Base-by-base conservation (phyloP, 2,329 filamentous ascomycete species). In the Aurifilum marmelostoma region DNA sequence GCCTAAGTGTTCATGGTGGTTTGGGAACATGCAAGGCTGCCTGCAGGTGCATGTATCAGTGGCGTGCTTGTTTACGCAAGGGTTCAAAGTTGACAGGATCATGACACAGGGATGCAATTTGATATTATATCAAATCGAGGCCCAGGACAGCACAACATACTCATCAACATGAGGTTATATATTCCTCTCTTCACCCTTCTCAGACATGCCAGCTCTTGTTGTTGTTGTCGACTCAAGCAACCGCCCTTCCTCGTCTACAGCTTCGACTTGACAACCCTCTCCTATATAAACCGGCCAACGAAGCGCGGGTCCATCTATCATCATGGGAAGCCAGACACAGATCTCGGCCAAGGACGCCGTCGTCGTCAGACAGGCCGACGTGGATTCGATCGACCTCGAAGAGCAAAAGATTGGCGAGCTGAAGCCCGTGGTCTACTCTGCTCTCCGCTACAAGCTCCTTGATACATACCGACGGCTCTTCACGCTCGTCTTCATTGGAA, bases 391-490 rank as follows among this genome's bases (percentile, higher is more conserved):
- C n/a, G 61, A 63, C 16, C 61, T 63, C 27, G 61, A 63, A 32
- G 18, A 39, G 8, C 61, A 63, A 21, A 16, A 50, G 39, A 24
- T 9, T 2, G 18, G 6, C 5, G 16, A 43, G 2, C 39, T 63
- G 1, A 63, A 63, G 61, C 24, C 61, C 12, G 32, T 32, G 24
- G 24, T 63, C 61, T 47, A 63, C 27, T 63, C 61, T 1, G 47
- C 61, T 27, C 27, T 84, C 39, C 77, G 80, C 37, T 78, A 81
- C 73, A 80, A 80, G 32, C 75, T 87, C 68, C 80, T 87, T 73
- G 84, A 85, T 66, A 79, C 84, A 34, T 89, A 89, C 72, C 83
- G 87, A 27, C 82, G 84, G 2, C 82, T 89, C 8, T 88, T 89
- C 77, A 83, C 83, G 59, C 67, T 87, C 12, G 79, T 87, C 39